Evolutionary conservation across 1,284 basidiomycete genomes (phyloP), one percentile per base, ranked within the genome.

Genomic region (Cerrena zonata): DNA sequence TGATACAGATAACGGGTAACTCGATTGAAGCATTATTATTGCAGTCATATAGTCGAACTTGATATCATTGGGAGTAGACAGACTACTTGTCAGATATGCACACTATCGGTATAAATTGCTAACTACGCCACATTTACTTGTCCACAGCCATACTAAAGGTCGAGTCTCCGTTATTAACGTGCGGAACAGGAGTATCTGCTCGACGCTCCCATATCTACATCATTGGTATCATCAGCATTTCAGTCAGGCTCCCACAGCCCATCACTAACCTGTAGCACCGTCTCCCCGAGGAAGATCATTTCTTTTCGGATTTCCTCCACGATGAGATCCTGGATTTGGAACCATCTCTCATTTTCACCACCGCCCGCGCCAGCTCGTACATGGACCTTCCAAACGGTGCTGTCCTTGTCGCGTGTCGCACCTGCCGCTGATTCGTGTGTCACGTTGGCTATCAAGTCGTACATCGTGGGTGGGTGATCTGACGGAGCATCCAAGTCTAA

Each of bases 231-330:
- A 60, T 45, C 39, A 47, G 36, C n/a, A 24, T 34, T 53, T 59
- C 52, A 48, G 49, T 36, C 41, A 18, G 40, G 25, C 47, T 41
- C n/a, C 7, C 18, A 49, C 42, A 47, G 3, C 50, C 22, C 22
- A 24, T 15, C 40, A 53, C 59, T 63, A 48, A 92, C 93, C 79
- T 98, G 96, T 44, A 99, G 73, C 45, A 96, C 89, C 23, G 90
- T 93, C 69, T 99, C 96, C 24, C 94, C 95, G 34, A 99, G 75
- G 66, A 98, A 95, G 55, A 99, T 94, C 91, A 99, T 94, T 64
- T 97, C 94, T 67, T 89, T 90, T 56, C 94, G 80, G 27, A 93
- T 90, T 63, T 97, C 92, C 63, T 95, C 90, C 5, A 99, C 94
- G 52, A 96, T 89, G 53, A 99, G 76, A 72, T 99, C 96, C 68